Percentiles rank a stretch among this genome's conserved stretches.
Evolutionary conservation across 257 asterid species (phyloP).

Genomic region (Osmanthus fragrans): DNA sequence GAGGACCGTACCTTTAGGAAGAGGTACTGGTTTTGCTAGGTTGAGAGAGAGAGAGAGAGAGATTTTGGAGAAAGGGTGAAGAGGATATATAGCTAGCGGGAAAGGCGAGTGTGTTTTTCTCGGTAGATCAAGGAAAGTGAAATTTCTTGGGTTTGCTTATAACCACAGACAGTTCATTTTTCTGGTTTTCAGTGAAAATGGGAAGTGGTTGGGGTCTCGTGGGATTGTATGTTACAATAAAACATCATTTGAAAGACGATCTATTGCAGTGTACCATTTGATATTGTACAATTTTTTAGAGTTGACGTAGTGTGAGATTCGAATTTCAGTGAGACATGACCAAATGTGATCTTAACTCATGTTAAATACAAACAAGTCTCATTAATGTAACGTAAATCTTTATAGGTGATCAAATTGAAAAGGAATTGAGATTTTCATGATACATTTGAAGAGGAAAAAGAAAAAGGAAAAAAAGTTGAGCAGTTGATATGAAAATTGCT

Average conservation of each 20-base stretch:
- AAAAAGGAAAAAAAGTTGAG: too few species aligned
- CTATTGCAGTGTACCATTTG: too few species aligned
- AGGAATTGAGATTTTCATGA: background rate
- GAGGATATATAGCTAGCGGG: slow-evolving; percentile 20
- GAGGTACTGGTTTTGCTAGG: slow-evolving; percentile 16
- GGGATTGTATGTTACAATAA: background rate
- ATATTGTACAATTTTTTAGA: too few species aligned
- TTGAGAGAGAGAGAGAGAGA: background rate
- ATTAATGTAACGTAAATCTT: too few species aligned
- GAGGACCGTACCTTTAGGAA: slow-evolving; percentile 28
- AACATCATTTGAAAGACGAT: too few species aligned
- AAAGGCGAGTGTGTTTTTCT: slow-evolving; percentile 22
- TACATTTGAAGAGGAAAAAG: background rate
- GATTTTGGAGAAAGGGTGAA: background rate
- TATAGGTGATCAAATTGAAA: background rate
- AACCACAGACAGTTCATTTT: background rate
- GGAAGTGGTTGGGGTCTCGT: background rate
- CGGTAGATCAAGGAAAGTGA: slow-evolving; percentile 25
- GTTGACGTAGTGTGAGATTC: too few species aligned
- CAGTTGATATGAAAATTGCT: background rate
- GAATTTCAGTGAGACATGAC: too few species aligned
- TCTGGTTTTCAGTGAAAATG: background rate
- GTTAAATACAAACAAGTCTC: background rate
- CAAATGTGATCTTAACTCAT: too few species aligned
- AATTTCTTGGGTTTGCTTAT: background rate